Base-by-base conservation (phyloP, 192 early-diverging fungal genomes). In the Podila epicladia region DNA sequence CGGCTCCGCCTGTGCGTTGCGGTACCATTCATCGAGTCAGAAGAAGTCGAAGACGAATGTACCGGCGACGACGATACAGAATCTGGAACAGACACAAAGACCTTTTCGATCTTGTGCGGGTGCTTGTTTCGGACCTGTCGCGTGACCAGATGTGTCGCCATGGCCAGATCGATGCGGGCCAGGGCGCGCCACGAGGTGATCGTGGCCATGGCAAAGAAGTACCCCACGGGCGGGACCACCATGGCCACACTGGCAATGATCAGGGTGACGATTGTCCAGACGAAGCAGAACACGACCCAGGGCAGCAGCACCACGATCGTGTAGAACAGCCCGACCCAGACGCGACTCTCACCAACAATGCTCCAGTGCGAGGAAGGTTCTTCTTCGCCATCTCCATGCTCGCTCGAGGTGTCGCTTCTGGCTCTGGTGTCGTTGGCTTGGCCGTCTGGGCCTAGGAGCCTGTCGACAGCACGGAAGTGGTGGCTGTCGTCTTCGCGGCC, bases 191-290 rank as follows among this genome's bases (percentile, higher is more conserved):
- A 73, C 2, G 71, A 69, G 26, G 62, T 69, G 59, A 73, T 69
- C n/a, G 71, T 38, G 9, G 66, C 35, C 24, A 80, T 69, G 22
- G 50, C 66, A 22, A 63, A 69, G 3, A 73, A 41, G 22, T 80
- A 80, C 5, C 77, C 71, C 28, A 80, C 66, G 0, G 77, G 77
- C 11, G 77, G 77, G 38, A 80, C 50, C 37, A 80, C 69, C 71
- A 80, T 62, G 6, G 48, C 0, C 35, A 57, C 28, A 28, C 32
- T 33, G 3, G 77, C 58, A 19, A 67, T 22, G 32, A 80, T 24
- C 2, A 45, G 38, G 0, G 58, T 48, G 24, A 26, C 5, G 8
- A 80, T 33, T 0, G 67, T 69, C 77, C 77, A 80, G 50, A 19
- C 55, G 50, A 61, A 80, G 33, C 77, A 80, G 35, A 80, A 80